Conservation (phyloP, 495 filamentous ascomycete genomes). For the Apodospora peruviana region DNA sequence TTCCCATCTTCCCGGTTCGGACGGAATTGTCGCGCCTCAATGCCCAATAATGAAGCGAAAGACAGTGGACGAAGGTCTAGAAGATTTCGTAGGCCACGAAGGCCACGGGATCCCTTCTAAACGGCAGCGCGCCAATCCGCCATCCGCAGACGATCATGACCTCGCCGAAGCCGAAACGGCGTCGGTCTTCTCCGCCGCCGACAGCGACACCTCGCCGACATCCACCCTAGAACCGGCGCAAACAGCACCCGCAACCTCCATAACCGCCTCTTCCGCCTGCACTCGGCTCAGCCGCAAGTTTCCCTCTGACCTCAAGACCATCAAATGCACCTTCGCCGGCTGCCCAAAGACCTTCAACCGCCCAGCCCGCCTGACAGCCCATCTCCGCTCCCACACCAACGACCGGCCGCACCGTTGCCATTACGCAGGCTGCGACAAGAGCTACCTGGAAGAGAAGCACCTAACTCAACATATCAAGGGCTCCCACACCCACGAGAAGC, state of each 20-base stretch:
- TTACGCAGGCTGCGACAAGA: constrained; percentile 65
- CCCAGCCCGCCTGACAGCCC: constrained; percentile 70
- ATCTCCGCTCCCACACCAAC: constrained; percentile 73
- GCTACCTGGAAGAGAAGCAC: constrained; percentile 76
- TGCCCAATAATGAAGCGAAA: constrained; percentile 30
- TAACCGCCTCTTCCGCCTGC: constrained; percentile 43
- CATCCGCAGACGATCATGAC: not conserved
- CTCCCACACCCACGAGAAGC: constrained; percentile 66
- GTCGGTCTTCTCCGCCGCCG: constrained; percentile 8
- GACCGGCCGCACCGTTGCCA: constrained; percentile 69
- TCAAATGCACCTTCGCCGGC: constrained; percentile 59
- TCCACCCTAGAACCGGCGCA: constrained; percentile 6
- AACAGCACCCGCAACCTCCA: constrained; percentile 23
- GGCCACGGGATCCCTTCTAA: not conserved
- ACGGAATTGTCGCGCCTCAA: too few species aligned
- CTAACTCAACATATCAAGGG: constrained; percentile 77
- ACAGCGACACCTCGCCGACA: constrained; percentile 6
- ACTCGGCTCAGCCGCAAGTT: constrained; percentile 53
- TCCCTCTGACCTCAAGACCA: constrained; percentile 69
- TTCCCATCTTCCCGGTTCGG: too few species aligned
- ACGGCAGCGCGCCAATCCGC: not conserved
- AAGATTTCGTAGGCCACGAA: too few species aligned
- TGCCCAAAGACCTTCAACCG: constrained; percentile 85
- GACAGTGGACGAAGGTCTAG: constrained; percentile 7
- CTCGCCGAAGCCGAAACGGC: constrained; percentile 9